Evolutionary conservation across 2,329 filamentous ascomycete genomes (phyloP).

Genomic region (Plectosphaerella cucumerina): DNA sequence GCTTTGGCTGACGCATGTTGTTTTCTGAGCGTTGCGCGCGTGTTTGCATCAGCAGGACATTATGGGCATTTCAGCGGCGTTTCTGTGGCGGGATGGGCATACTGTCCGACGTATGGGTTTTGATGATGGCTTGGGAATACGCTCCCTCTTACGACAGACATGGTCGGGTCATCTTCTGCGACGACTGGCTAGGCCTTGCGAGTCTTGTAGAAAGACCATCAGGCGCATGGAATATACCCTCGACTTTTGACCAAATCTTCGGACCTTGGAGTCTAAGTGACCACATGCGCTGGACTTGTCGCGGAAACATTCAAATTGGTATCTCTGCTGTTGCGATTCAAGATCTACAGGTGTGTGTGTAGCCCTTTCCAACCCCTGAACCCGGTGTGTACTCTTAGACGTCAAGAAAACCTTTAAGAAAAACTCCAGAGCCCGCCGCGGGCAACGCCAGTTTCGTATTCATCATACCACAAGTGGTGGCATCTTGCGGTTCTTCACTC

Average conservation of each 20-base stretch:
- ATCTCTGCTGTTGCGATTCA: no score
- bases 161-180: no score
- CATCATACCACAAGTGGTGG: no score
- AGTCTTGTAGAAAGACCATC: background rate
- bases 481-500: no score
- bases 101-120: background rate
- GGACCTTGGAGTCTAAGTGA: background rate
- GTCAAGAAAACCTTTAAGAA: no score
- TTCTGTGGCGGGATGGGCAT: background rate
- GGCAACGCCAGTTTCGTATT: no score
- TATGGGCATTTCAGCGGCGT: background rate
- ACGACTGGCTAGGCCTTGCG: background rate
- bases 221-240: background rate
- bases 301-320: no score
- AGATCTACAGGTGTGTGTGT: background rate
- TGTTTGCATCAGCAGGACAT: background rate
- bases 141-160: background rate
- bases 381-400: background rate
- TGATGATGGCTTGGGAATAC: background rate
- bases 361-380: background rate
- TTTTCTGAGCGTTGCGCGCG: background rate
- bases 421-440: no score
- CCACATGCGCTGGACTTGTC: background rate
- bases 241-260: background rate
- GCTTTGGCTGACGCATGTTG: conserved; percentile 17